Base-by-base conservation (phyloP, 1,284 basidiomycete genomes). In the Blastosporella zonata region DNA sequence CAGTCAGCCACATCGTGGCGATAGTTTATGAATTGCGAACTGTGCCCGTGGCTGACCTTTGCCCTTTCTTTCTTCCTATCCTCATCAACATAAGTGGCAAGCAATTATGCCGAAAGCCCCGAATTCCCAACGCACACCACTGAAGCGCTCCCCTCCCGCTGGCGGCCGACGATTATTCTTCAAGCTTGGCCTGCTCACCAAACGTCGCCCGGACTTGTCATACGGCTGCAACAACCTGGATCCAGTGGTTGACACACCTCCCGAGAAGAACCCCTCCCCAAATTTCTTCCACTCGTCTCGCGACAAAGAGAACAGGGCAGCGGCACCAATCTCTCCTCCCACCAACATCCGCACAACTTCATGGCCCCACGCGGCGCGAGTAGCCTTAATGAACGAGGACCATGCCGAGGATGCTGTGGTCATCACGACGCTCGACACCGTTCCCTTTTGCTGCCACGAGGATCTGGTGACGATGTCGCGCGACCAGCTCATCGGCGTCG, bases 371-470 rank as follows among this genome's bases (percentile, higher is more conserved):
- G 43, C 42, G 21, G 21, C 46, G 6, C 52, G 62, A 29, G 61
- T 78, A 34, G 71, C 77, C 7, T 61, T 82, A 3, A 77, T 81
- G 59, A 79, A 73, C 51, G 72, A 77, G 45, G 78, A 79, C 49
- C 37, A 56, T 4, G 63, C 67, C 23, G 70, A 72, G 15, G 74
- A 79, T 54, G 75, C 72, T 7, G 65, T 82, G 12, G 65, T 82
- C 43, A 77, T 82, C 59, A 82, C 77, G 0, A 65, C 77, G 5
- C 67, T 82, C 9, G 64, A 70, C 43, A 61, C 62, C 6, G 38
- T 72, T 1, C 80, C 79, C 0, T 82, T 82, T 64, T 81, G 79
- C 64, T 82, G 79, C 61, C 79, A 82, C 59, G 78, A 79, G 47
- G 81, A 82, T 55, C 73, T 82, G 34, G 52, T 81, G 52, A 71